Percentiles rank a stretch among this genome's conserved stretches.
phyloP scores from a whole-genome alignment of 257 asterid species.

The Echites panduratus region DNA sequence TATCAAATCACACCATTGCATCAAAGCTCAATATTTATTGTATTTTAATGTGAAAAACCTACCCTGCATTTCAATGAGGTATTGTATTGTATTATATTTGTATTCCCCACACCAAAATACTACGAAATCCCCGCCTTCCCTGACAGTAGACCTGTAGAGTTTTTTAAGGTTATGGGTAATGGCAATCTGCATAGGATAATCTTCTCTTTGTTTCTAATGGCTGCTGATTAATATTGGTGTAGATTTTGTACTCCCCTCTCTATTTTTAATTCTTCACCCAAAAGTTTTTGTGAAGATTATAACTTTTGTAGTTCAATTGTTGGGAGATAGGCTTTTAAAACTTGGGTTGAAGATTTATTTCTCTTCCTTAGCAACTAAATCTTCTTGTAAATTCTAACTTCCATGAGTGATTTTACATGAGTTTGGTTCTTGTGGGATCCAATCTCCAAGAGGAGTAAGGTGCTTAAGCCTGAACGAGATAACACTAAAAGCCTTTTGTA shows the following conservation, averaged over 20 bases:
- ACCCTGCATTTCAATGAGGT: background rate
- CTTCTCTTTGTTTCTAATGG: background rate
- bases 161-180: background rate
- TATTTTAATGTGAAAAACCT: slow-evolving; percentile 6
- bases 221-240: background rate
- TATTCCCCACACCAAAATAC: too few species aligned
- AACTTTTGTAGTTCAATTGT: too few species aligned
- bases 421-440: too few species aligned
- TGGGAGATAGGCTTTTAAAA: too few species aligned
- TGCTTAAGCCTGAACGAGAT: too few species aligned
- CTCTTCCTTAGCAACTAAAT: too few species aligned
- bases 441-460: too few species aligned
- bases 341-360: background rate
- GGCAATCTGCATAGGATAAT: background rate
- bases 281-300: background rate
- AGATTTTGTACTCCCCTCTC: background rate
- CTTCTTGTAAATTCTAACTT: too few species aligned
- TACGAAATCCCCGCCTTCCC: too few species aligned
- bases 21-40: background rate
- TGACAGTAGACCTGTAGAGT: background rate
- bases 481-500: too few species aligned
- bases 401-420: too few species aligned
- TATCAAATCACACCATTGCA: background rate
- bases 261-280: background rate
- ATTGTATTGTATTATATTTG: background rate